Evolutionary conservation across 768 basidiomycete genomes (phyloP).

Genomic region (Leccinum truebloodii): DNA sequence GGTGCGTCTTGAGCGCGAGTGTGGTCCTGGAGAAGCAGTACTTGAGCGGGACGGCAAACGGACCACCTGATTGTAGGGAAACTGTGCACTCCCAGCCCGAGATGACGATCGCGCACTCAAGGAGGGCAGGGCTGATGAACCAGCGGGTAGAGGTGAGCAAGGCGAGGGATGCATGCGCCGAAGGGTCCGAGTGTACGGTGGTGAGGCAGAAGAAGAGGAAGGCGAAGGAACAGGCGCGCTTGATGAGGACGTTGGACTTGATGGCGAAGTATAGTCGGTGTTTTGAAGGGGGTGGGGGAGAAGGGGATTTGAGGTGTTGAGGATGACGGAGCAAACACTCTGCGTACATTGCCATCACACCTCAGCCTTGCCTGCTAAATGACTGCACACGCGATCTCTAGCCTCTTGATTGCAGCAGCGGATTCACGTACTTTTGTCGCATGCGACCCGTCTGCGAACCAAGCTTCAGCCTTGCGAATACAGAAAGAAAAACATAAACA

Average conservation of each 20-base stretch:
- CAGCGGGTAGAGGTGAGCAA: constrained; percentile 80
- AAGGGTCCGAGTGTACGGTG: constrained; percentile 40
- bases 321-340: constrained; percentile 70
- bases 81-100: constrained; percentile 81
- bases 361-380: too few relatives aligned
- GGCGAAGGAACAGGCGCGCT: constrained; percentile 77
- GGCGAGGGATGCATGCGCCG: constrained; percentile 61
- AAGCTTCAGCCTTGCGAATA: not conserved
- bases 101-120: constrained; percentile 53
- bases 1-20: constrained; percentile 43
- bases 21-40: constrained; percentile 53
- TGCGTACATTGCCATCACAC: constrained; percentile 15
- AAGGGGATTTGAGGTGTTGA: constrained; percentile 55
- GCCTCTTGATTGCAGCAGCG: too few relatives aligned
- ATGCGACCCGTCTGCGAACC: too few relatives aligned
- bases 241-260: constrained; percentile 86
- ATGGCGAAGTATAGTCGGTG: constrained; percentile 57
- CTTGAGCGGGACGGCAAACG: constrained; percentile 54
- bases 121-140: constrained; percentile 87
- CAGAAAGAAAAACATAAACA: not conserved
- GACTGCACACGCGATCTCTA: too few relatives aligned
- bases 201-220: constrained; percentile 66
- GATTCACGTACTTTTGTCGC: too few relatives aligned
- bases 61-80: constrained; percentile 52
- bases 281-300: too few relatives aligned